Percentiles rank a stretch among this genome's conserved stretches.
Conservation (phyloP, 345 rosid species). For the Murraya koenigii region DNA sequence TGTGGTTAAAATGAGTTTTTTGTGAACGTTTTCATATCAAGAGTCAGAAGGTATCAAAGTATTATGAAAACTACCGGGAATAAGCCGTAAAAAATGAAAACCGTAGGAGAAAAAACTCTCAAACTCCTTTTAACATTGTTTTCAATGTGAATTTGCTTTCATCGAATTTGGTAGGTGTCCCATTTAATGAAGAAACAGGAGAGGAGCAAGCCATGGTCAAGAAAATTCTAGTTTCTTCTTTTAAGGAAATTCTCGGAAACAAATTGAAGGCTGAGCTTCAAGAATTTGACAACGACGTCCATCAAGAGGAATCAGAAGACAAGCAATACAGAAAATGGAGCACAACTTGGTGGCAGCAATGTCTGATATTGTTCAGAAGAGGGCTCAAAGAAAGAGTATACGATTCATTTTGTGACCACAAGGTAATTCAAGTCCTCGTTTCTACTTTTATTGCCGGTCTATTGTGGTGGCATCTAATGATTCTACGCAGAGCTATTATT, state of each 20-base stretch:
- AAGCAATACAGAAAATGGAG: conserved; percentile 27
- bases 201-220: conserved; percentile 31
- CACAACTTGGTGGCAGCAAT: conserved; percentile 57
- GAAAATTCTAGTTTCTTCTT: conserved; percentile 32
- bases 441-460: conserved; percentile 35
- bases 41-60: too few relatives aligned
- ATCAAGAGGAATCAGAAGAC: conserved; percentile 17
- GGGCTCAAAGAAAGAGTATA: conserved; percentile 47
- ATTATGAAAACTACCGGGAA: too few relatives aligned
- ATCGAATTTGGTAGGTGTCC: conserved; percentile 27
- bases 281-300: conserved; percentile 5
- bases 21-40: too few relatives aligned
- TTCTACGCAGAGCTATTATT: too few relatives aligned
- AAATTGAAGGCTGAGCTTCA: conserved; percentile 34
- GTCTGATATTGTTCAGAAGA: conserved; percentile 33
- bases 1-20: too few relatives aligned
- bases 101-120: too few relatives aligned
- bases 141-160: too few relatives aligned
- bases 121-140: too few relatives aligned
- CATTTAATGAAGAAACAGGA: conserved; percentile 26
- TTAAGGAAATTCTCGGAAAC: conserved; percentile 30
- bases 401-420: conserved; percentile 35
- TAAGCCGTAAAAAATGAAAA: too few relatives aligned
- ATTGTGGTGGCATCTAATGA: conserved; percentile 50
- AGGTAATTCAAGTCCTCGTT: conserved; percentile 29